phyloP scores from a whole-genome alignment of 139 green algal species.

The Asterochloris sp. region DNA sequence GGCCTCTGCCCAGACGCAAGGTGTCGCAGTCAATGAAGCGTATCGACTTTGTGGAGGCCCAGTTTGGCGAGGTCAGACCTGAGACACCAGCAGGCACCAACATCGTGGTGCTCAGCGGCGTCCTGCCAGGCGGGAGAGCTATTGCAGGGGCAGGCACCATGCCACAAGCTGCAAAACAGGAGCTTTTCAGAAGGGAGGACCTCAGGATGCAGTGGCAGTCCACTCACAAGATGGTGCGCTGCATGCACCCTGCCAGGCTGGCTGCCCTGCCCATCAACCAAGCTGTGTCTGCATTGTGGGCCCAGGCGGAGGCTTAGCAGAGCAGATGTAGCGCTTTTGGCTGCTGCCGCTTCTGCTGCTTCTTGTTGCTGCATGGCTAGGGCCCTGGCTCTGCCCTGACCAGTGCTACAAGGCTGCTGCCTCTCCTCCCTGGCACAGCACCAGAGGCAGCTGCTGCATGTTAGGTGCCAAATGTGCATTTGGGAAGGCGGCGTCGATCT shows the following conservation, averaged over 20 bases:
- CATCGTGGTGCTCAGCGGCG: slow-evolving; percentile 53
- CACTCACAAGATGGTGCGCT: slow-evolving; percentile 40
- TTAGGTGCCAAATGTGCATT: too few relatives aligned
- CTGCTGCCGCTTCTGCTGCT: too few relatives aligned
- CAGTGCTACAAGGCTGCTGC: too few relatives aligned
- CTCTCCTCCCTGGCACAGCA: too few relatives aligned
- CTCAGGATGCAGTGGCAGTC: slow-evolving; percentile 51
- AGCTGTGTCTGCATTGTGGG: too few relatives aligned
- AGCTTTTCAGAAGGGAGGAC: slow-evolving; percentile 49
- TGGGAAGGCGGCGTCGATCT: too few relatives aligned
- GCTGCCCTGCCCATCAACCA: too few relatives aligned
- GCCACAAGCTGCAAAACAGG: slow-evolving; percentile 14
- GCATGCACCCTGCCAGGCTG: background rate
- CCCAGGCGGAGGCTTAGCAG: too few relatives aligned
- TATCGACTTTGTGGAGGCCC: slow-evolving; percentile 63
- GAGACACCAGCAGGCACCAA: slow-evolving; percentile 27
- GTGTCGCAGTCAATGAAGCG: slow-evolving; percentile 13
- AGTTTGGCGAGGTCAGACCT: slow-evolving; percentile 39
- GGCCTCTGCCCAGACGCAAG: background rate
- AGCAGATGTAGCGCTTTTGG: too few relatives aligned
- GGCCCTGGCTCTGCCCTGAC: too few relatives aligned
- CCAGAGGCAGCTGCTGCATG: too few relatives aligned
- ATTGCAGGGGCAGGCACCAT: background rate
- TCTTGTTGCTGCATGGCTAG: too few relatives aligned
- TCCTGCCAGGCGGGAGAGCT: background rate